Base-by-base conservation (phyloP, 2,329 filamentous ascomycete species). In the Alternaria brassicae region DNA sequence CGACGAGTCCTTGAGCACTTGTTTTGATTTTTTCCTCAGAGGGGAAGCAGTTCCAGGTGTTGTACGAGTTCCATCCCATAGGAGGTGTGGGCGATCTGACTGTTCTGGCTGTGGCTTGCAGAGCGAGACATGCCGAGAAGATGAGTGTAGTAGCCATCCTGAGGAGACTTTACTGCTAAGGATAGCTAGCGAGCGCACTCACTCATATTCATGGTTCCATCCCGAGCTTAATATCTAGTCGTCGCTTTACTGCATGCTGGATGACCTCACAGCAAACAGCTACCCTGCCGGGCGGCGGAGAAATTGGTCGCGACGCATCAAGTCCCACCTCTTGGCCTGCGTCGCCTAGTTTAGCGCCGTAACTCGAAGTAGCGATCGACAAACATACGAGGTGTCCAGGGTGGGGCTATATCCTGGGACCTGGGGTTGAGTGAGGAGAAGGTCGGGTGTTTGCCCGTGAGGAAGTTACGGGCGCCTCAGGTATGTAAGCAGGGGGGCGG, bases 21-120 rank as follows among this genome's bases (percentile, higher is more conserved):
- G 77, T 73, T 40, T 81, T 79, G 23, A 86, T 81, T 36, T 83
- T 82, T 1, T 64, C 72, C 62, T 86, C 81, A 39, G 76, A 82
- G 0, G 82, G 82, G 1, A 73, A 72, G 67, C 85, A 87, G 49
- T 75, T 78, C 70, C 85, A 86, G 39, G 82, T 77, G 53, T 88
- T 88, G 64, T 88, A 88, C 2, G 81, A 83, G 60, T 88, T 88
- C 85, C 85, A 88, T 12, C 85, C 75, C 69, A 77, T 73, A 0
- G 70, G 73, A 61, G 70, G 60, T 0, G 71, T 73, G 7, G 69
- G 58, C 2, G 71, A 72, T 6, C 67, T 65, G 6, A 66, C 58
- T 4, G 56, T 70, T 47, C 50, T 70, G 13, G 68, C 67, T 12
- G 51, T n/a, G 7, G 49, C 60, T 13, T 60, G 58, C 12, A 60